Evolutionary conservation across 495 filamentous ascomycete genomes (phyloP), one percentile per base, ranked within the genome.

Genomic region (Thermochaetoides thermophila): DNA sequence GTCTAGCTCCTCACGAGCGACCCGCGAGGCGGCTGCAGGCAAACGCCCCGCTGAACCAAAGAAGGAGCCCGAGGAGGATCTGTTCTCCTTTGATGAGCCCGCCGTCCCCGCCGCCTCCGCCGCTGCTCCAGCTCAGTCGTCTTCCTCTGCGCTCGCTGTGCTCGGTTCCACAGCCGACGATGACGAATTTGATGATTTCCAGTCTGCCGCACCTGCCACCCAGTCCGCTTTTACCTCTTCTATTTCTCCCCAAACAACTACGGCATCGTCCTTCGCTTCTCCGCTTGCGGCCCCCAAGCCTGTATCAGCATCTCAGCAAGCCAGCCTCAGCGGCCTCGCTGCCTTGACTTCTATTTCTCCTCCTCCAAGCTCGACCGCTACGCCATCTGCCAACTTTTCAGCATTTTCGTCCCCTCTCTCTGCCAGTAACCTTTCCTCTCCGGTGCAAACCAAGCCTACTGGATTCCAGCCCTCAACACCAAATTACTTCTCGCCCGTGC

Each of bases 181-280:
- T 44, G 89, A 97, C 44, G 91, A 96, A 31, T 96, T 96, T 44
- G 89, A 96, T 50, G 91, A 96, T 51, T 96, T 96, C 68, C 84
- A 92, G 55, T 86, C 84, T n/a, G 89, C 91, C 11, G 65, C 80
- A 4, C 75, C 84, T 12, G 59, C 68, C 15, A 46, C 60, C 7
- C 47, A 37, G 34, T 17, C 43, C 23, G 27, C 44, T 19, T 43
- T 62, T 36, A n/a, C n/a, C n/a, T n/a, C n/a, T n/a, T n/a, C n/a
- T n/a, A n/a, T n/a, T n/a, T n/a, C n/a, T n/a, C 33, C 59, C 15
- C 33, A 58, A 29, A 43, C 21, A 11, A 24, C 21, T 6, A 24
- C 63, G 17, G 47, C 66, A 27, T 75, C 68, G 37, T 72, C 74
- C n/a, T 70, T 73, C 11, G 66, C 50, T 38, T 74, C 79, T 3